Percentiles rank a stretch among this genome's conserved stretches.
phyloP scores from a whole-genome alignment of 2,329 filamentous ascomycete genomes.

The Neopestalotiopsis clavispora region DNA sequence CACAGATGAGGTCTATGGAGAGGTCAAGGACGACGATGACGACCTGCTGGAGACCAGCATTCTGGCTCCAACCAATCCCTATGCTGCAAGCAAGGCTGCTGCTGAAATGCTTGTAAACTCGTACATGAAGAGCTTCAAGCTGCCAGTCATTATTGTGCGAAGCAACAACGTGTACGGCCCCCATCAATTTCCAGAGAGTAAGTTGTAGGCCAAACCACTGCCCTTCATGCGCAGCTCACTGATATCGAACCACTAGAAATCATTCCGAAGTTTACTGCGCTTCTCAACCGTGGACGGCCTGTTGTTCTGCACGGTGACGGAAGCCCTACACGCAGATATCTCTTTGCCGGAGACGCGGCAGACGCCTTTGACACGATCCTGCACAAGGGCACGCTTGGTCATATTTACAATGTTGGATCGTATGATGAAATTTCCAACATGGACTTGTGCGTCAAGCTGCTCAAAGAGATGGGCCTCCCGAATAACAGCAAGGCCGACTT shows the following conservation, averaged over 20 bases:
- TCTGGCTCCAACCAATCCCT: slow-evolving; percentile 80
- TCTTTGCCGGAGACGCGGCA: slow-evolving; percentile 79
- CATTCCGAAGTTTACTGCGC: slow-evolving; percentile 80
- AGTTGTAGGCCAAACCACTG: slow-evolving; percentile 35
- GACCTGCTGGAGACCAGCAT: slow-evolving; percentile 76
- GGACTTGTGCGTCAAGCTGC: slow-evolving; percentile 67
- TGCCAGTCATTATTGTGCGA: slow-evolving; percentile 79
- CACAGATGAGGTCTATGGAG: slow-evolving; percentile 86
- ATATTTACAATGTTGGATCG: slow-evolving; percentile 84
- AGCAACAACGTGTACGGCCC: slow-evolving; percentile 88
- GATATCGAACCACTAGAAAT: slow-evolving; percentile 62
- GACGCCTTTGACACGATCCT: slow-evolving; percentile 86
- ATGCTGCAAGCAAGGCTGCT: slow-evolving; percentile 80
- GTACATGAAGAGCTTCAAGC: slow-evolving; percentile 83
- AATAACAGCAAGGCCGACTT: slow-evolving; percentile 57
- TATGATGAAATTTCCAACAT: slow-evolving; percentile 79
- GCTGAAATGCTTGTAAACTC: slow-evolving; percentile 87
- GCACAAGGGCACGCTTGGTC: slow-evolving; percentile 74
- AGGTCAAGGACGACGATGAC: slow-evolving; percentile 73
- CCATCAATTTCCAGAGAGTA: slow-evolving; percentile 84
- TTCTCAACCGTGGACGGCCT: slow-evolving; percentile 69
- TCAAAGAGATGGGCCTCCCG: slow-evolving; percentile 64
- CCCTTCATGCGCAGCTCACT: slow-evolving; percentile 11
- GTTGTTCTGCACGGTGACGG: slow-evolving; percentile 80
- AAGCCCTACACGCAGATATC: slow-evolving; percentile 73